Evolutionary conservation across 495 filamentous ascomycete species (phyloP).

Genomic region (Trichoderma gamsii): DNA sequence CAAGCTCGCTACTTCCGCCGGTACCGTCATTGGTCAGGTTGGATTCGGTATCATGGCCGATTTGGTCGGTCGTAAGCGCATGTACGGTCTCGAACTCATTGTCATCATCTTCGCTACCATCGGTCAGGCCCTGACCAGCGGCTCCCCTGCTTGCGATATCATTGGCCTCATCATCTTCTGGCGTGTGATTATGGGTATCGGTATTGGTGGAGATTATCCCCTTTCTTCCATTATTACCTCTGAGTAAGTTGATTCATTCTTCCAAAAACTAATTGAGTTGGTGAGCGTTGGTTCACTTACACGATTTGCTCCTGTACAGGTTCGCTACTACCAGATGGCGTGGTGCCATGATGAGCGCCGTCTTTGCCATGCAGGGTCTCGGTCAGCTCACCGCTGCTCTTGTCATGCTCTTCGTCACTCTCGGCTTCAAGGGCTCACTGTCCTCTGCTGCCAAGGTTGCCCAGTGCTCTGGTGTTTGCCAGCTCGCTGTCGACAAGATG

Average conservation of each 20-base stretch:
- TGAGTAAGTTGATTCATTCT: slow-evolving; percentile 33
- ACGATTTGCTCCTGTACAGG: slow-evolving; percentile 18
- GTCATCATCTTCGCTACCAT: slow-evolving; percentile 82
- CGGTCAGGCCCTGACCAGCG: slow-evolving; percentile 64
- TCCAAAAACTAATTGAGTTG: neutral
- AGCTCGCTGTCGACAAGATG: slow-evolving; percentile 74
- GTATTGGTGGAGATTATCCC: slow-evolving; percentile 84
- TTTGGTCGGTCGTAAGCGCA: slow-evolving; percentile 65
- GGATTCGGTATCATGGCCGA: slow-evolving; percentile 78
- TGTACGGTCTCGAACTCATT: slow-evolving; percentile 85
- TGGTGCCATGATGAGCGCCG: slow-evolving; percentile 76
- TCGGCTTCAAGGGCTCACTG: slow-evolving; percentile 68
- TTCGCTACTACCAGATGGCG: slow-evolving; percentile 72
- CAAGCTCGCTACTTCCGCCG: slow-evolving; percentile 81
- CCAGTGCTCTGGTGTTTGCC: slow-evolving; percentile 58
- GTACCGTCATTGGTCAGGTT: slow-evolving; percentile 80
- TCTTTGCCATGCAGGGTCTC: slow-evolving; percentile 80
- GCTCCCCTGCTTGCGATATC: slow-evolving; percentile 62
- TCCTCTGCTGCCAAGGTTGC: slow-evolving; percentile 38
- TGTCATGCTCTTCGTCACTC: slow-evolving; percentile 62
- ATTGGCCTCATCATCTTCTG: slow-evolving; percentile 80
- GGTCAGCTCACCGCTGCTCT: slow-evolving; percentile 69
- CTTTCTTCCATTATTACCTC: slow-evolving; percentile 79
- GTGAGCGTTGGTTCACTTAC: neutral
- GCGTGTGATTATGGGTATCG: slow-evolving; percentile 78